Base-by-base conservation (phyloP, 179 eudicot species). In the Camellia oleifera region DNA sequence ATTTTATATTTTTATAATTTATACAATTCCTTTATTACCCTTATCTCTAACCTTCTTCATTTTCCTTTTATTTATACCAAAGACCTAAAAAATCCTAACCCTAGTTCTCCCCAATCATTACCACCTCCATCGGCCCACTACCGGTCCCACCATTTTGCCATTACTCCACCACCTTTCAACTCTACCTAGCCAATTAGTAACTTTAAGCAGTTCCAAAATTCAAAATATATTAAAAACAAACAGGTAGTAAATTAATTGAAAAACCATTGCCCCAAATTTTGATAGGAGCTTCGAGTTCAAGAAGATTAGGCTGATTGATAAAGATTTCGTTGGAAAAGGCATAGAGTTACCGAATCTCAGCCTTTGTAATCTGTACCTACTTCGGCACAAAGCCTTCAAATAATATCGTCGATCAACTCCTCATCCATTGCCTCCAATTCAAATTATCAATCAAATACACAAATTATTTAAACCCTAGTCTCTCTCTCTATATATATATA, bases 211-310 rank as follows among this genome's bases (percentile, higher is more conserved):
- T 13, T 54, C 63, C 11, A 26, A 26, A 56, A 26, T 40, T 40
- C 70, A 3, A 40, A 74, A 5, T 8, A 2, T 12, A 20, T 64
- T 0, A 56, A 73, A 54, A 46, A 73, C 46, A 26, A 54, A 56
- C 63, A 32, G 46, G 18, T 48, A 48, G 52, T 56, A 13, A 74
- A 14, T 40, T 12, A 54, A 15, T 56, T 58, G 44, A 40, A 54
- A 74, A 32, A 58, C 14, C 17, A 5, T 44, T 90, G 90, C 93
- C 93, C 26, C 95, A 92, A 82, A 92, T 92, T 85, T 92, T 92
- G n/a, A 92, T 91, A 53, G 97, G 97, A 83, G 94, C 94, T 84
- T 92, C 97, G 20, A 92, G 92, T 79, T 92, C 97, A 26, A 92
- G 92, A 75, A 92, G 87, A 83, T 92, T 92, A 61, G 97, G 97